Base-by-base conservation (phyloP, 2,329 filamentous ascomycete species). In the Parascedosporium putredinis region DNA sequence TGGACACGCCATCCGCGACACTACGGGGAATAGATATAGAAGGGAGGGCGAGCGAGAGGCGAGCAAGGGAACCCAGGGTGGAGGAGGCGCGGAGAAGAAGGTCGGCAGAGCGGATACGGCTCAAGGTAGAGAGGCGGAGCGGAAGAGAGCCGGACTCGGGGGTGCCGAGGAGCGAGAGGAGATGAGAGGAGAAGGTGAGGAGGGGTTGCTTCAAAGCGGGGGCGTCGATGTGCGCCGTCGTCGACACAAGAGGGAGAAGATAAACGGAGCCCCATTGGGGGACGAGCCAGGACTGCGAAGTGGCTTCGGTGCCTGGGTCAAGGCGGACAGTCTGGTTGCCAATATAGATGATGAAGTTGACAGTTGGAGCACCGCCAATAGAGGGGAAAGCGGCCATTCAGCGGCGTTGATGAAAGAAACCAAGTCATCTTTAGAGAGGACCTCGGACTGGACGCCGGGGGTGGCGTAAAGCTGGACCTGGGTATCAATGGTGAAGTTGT, bases 321-420 rank as follows among this genome's bases (percentile, higher is more conserved):
- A 72, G 59, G 4, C 65, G 71, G 54, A 88, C 89, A 8, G 83
- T 88, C 52, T 85, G 79, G 51, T 87, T 81, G 5, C 90, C 88
- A 6, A 94, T 81, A 60, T 93, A 98, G 24, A 97, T 75, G 51
- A 97, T 83, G 62, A 98, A 97, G 67, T 98, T 97, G 60, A 98
- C 83, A 0, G 93, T 98, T 1, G 93, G 93, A 0, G 91, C 91
- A 16, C 81, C 82, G 38, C 90, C 93, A 56, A 98, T 97, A 51
- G 88, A 95, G 1, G 91, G 91, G 86, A 95, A 2, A 98, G 69
- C 0, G 93, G 93, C 93, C 93, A 98, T 68, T 98, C 93, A 2
- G 93, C 93, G 2, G 91, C 90, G 60, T 98, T 98, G 66, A 98
- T 89, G 61, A 98, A 98, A 1, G 87, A 90, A 33, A 88, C 88